Base-by-base conservation (phyloP, 345 rosid genomes). In the Boechera divaricarpa region DNA sequence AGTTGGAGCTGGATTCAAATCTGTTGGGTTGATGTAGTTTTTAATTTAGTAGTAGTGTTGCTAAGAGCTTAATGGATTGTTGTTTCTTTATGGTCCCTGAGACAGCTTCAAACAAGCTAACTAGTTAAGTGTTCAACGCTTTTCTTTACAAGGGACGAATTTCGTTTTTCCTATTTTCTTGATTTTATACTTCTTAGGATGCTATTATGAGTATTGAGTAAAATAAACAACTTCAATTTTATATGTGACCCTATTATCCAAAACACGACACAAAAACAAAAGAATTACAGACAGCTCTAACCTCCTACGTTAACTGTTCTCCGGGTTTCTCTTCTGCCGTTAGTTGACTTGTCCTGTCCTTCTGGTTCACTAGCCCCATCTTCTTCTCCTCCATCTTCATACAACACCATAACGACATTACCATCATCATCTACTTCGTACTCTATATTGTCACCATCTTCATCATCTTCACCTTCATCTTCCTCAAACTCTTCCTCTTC, bases 401-500 rank as follows among this genome's bases (percentile, higher is more conserved):
- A 78, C 58, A 72, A 11, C 48, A 72, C 81, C 77, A 72, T 72
- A n/a, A 78, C 77, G 1, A 78, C 77, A 59, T 78, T 78, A 41
- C 77, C 81, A 72, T 78, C 81, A 21, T 59, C 74, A 59, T 77
- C 81, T 71, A 77, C 54, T 77, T 77, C 56, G 2, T 77, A 71
- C 72, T 77, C 81, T 29, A 74, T 21, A 73, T 64, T 21, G 45
- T 67, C 79, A 53, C 35, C 82, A 3, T 52, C 54, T 49, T 84
- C 82, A 5, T 71, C 78, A 8, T 76, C 88, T 9, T 24, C 63
- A 7, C 72, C 86, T 9, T 38, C 63, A 33, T 83, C 82, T 5
- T 74, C 79, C 4, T 82, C 88, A 48, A 75, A 60, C 48, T 78
- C 91, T 11, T 78, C 91, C 52, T 47, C 91, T 2, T 82, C 81